Evolutionary conservation across 352 stramenopile genomes (phyloP), one percentile per base, ranked within the genome.

Genomic region (Lagenidium sp.): DNA sequence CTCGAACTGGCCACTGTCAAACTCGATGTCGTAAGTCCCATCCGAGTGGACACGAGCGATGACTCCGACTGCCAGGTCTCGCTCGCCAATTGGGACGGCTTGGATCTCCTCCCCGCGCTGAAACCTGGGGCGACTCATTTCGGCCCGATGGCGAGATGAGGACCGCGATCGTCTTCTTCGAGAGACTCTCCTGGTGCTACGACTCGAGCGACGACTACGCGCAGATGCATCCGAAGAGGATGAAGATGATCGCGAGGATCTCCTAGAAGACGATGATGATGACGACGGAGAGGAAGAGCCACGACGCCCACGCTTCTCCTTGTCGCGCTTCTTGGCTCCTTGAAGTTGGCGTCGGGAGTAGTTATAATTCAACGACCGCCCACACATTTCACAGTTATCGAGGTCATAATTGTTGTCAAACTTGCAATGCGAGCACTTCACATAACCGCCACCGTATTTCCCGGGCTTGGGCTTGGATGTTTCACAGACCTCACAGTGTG

Each of bases 361-460:
- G 11, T 25, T 58, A 0, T 42, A 24, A 40, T 53, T 62, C 15
- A 85, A 47, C 3, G 55, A 45, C 13, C 65, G 63, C 4, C 71
- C 68, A 24, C 73, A 85, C 57, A 85, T 81, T 37, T 83, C 73
- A 21, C 73, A 85, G 8, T 81, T 55, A 5, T 81, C 68, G 51
- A 75, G 58, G 21, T 84, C 74, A 41, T 71, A 82, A 39, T 83
- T 86, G 57, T 86, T 86, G 54, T 84, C 70, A 29, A 86, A 86
- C 26, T 82, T 76, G 43, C 74, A 86, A 28, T 79, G 58, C 18
- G 50, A 55, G 37, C 74, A 86, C 36, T 75, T 78, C 32, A 83
- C 55, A 41, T 73, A 86, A 0, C 56, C 62, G 0, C 8, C 15
- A 8, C 69, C 73, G 20, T 64, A 61, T 7, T 66, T 55, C 4